Evolutionary conservation across 2,329 filamentous ascomycete species (phyloP).

Genomic region (Stagonosporopsis rhizophila): DNA sequence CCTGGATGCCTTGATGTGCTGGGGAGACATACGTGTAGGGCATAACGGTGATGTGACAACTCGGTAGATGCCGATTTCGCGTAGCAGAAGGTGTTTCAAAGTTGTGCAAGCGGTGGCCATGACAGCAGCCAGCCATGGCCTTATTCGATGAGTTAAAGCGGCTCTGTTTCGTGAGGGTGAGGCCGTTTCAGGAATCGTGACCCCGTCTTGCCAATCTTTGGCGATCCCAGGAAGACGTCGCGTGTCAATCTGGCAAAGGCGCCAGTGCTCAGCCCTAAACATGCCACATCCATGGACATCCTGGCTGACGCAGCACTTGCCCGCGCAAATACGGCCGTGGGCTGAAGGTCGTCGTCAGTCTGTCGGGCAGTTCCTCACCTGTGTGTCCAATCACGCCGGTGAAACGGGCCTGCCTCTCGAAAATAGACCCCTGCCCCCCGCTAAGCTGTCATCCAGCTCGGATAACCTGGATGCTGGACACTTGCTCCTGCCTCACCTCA

Average conservation of each 20-base stretch:
- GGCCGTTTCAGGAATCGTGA: slow-evolving; percentile 28
- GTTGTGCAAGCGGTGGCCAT: slow-evolving; percentile 10
- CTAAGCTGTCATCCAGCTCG: slow-evolving; percentile 23
- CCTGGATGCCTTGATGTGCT: slow-evolving; percentile 12
- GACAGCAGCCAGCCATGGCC: neutral
- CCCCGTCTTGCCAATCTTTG: slow-evolving; percentile 29
- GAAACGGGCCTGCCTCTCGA: slow-evolving; percentile 20
- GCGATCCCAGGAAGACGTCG: slow-evolving; percentile 23
- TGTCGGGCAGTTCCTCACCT: slow-evolving; percentile 15
- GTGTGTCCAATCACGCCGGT: slow-evolving; percentile 31
- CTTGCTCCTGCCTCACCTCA: slow-evolving; percentile 14
- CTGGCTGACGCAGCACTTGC: slow-evolving; percentile 11
- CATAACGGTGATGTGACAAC: slow-evolving; percentile 24
- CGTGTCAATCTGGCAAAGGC: slow-evolving; percentile 18
- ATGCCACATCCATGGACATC: slow-evolving; percentile 9
- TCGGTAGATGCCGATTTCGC: slow-evolving; percentile 19
- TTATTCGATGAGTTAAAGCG: slow-evolving; percentile 23
- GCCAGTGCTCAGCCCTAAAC: slow-evolving; percentile 24
- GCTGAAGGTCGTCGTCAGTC: slow-evolving; percentile 17
- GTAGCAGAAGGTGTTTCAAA: slow-evolving; percentile 31
- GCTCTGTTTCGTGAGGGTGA: slow-evolving; percentile 33
- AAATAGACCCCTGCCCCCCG: slow-evolving; percentile 20
- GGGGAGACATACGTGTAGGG: slow-evolving; percentile 1
- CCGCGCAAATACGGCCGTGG: slow-evolving; percentile 6
- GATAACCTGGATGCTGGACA: slow-evolving; percentile 12